Base-by-base conservation (phyloP, 2,329 filamentous ascomycete species). In the Scolecobasidium constrictum region DNA sequence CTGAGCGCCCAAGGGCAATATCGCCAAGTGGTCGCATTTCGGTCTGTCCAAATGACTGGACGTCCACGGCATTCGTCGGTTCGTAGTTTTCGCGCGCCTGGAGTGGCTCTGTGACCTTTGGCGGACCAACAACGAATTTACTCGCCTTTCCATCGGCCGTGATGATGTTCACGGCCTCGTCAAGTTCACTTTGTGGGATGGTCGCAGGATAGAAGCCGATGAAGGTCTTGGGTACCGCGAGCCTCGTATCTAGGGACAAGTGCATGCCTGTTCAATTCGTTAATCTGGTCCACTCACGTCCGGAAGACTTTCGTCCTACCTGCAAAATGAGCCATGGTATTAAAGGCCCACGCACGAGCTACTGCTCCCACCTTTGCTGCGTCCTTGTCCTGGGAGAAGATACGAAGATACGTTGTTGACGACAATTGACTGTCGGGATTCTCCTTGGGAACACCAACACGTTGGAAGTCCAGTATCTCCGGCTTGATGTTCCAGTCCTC, bases 1-100 rank as follows among this genome's bases (percentile, higher is more conserved):
- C 50, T 3, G 54, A 55, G 16, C 56, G 51, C 1, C 52, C 55
- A 15, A 53, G 49, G 13, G 56, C 56, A 5, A 59, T 50, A 28
- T 46, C 61, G 31, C 65, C 65, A 2, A 66, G 47, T 1, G 62
- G 62, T 2, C 55, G 56, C 15, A 49, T 47, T 1, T 55, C 50
- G 0, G 62, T 67, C 4, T 53, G 52, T 0, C 63, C 63, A 34
- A 61, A 65, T 5, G 49, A 44, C 3, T 40, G 45, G 2, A 60
- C 46, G n/a, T 47, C 31, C 2, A 53, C 39, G 5, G 56, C 50
- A 26, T 42, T 41, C 6, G 45, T 39, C 3, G 61, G 48, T 5
- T 64, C 6, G 50, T 50, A 2, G 26, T 17, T 28, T 58, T 54
- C 34, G 53, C 18, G 49, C 7, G 22, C 9, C 9, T 40, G 39